Evolutionary conservation across 352 stramenopile genomes (phyloP), one percentile per base, ranked within the genome.

Genomic region (Pythium utonaiense): DNA sequence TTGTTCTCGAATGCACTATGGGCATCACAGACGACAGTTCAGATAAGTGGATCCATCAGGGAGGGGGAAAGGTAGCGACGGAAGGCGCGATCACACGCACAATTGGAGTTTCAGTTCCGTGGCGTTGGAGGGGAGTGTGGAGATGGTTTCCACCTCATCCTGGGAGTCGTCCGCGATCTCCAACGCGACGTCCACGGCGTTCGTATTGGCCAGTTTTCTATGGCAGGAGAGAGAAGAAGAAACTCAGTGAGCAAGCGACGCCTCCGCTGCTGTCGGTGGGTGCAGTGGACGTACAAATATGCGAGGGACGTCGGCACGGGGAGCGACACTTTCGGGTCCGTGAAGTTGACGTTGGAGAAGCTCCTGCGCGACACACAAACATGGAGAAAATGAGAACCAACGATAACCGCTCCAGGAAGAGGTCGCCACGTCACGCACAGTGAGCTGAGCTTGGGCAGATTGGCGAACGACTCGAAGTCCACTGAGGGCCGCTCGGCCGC

Each of bases 271-370:
- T 50, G 22, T 8, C 42, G 22, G 9, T 9, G 5, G 28, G 28
- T 33, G 28, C 28, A 33, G 28, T 9, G n/a, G 24, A 65, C 69
- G 57, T 67, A 76, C 69, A 77, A 47, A 21, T 59, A 58, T 3
- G 55, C 12, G 19, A 77, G 63, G 19, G 50, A 53, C n/a, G 52
- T 48, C 0, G 70, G 49, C 12, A 28, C 64, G 5, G 24, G 49
- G 38, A 77, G 38, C 16, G 19, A 28, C 21, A 74, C 51, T 6
- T 41, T 60, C 7, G 49, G 6, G 1, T 42, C 33, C 22, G 51
- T 38, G 12, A 77, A 74, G 19, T 67, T 38, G 42, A 77, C 53
- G 45, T 72, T 74, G 25, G 28, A 53, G 31, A 77, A 73, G 3
- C 19, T 41, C 14, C 70, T 77, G 34, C 27, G 2, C 16, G 34